Base-by-base conservation (phyloP, 2,329 filamentous ascomycete genomes). In the Fusarium coicis region DNA sequence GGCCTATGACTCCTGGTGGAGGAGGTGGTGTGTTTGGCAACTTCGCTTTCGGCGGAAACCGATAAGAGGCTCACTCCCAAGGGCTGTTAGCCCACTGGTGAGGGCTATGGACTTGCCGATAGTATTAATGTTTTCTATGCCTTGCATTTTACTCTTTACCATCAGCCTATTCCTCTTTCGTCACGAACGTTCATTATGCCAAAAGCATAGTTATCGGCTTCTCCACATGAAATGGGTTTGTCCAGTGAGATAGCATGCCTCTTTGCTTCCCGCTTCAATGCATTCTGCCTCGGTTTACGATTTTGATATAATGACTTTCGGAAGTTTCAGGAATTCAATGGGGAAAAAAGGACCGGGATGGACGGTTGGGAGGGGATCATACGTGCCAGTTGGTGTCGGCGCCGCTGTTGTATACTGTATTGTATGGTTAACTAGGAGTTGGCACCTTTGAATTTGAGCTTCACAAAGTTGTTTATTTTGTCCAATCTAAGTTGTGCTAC, bases 1-100 rank as follows among this genome's bases (percentile, higher is more conserved):
- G 92, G 6, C 89, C 92, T 40, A 91, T 95, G 87, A 96, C 94
- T 12, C 94, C 94, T 2, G 93, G 93, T 32, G 92, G 90, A 26
- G 90, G 90, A 5, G 91, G 91, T 32, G 92, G 93, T 57, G 90
- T 92, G 30, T 95, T 96, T 85, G 93, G 93, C 53, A 89, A 87
- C 79, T 96, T 96, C 83, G 85, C 87, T 67, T 88, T 89, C 82
- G 83, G 80, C 40, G 84, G 83, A 65, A 80, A 78, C 75, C 81
- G 82, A 74, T 83, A 79, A 76, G 68, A 23, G 34, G 14, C 37
- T 39, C 44, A 44, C 23, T 21, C 49, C 42, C 26, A 53, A 30
- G 44, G 42, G 15, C 26, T 49, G 53, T 62, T 52, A 53, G 23
- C 37, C 40, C 39, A 16, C 26, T 14, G 49, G n/a, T 37, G 32